Conservation (phyloP, 192 early-diverging fungal genomes). For the Backusella morwellensis region DNA sequence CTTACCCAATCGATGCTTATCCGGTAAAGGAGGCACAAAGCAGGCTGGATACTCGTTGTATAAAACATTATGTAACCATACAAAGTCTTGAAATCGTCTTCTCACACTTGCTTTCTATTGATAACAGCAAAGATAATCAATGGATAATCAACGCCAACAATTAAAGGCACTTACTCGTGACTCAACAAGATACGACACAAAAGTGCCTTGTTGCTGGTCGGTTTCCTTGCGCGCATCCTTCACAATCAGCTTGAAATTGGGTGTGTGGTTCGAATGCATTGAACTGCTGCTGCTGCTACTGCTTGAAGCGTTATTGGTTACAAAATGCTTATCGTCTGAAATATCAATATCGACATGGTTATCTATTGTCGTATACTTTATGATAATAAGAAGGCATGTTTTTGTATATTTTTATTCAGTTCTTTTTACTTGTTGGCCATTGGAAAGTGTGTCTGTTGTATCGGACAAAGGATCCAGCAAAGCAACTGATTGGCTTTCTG, state of each 20-base stretch:
- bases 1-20: conserved; percentile 84
- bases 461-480: background rate
- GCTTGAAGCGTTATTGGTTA: background rate
- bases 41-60: conserved; percentile 72
- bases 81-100: conserved; percentile 95
- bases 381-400: background rate
- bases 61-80: conserved; percentile 80
- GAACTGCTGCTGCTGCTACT: background rate
- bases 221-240: conserved; percentile 86
- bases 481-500: background rate
- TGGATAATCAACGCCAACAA: background rate
- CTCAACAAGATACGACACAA: conserved; percentile 81
- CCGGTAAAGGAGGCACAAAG: conserved; percentile 89
- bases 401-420: background rate
- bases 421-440: background rate
- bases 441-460: background rate
- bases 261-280: background rate
- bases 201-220: conserved; percentile 79
- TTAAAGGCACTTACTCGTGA: conserved; percentile 54
- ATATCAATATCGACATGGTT: conserved; percentile 21
- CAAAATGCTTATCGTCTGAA: conserved; percentile 8
- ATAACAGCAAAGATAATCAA: conserved; percentile 27
- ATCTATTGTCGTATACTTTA: background rate
- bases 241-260: conserved; percentile 51
- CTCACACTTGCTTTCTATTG: conserved; percentile 62